A percentile compares a stretch with the other conserved stretches of the same genome.
phyloP scores from a whole-genome alignment of 78 protist genomes.

The Fonticula alba region DNA sequence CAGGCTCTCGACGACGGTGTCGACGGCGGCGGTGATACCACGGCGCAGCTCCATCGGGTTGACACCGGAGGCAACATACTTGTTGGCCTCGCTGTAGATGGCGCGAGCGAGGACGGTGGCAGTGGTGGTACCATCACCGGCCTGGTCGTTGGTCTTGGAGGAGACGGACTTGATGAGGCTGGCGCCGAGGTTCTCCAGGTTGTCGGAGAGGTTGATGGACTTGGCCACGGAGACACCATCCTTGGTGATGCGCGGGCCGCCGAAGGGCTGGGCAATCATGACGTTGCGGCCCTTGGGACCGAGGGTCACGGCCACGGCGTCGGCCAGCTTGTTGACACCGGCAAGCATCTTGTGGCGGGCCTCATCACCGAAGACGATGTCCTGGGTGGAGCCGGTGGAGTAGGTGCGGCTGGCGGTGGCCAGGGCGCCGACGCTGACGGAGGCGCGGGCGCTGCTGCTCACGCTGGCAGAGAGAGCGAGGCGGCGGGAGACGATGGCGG shows the following conservation, averaged over 20 bases:
- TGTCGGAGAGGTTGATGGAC: conserved; percentile 76
- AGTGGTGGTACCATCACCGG: conserved; percentile 97
- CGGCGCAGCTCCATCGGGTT: conserved; percentile 91
- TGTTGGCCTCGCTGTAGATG: conserved; percentile 80
- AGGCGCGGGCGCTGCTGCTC: no score
- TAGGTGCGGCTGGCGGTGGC: no score
- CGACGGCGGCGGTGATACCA: conserved; percentile 81
- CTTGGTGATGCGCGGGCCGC: conserved; percentile 96
- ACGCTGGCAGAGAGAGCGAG: no score
- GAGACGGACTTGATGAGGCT: conserved; percentile 81
- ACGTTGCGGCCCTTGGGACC: conserved; percentile 99
- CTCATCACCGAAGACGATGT: conserved; percentile 66
- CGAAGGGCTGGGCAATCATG: conserved; percentile 79
- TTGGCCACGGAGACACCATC: conserved; percentile 99
- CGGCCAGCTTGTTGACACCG: conserved; percentile 87
- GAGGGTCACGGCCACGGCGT: conserved; percentile 87
- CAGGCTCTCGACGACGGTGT: conserved; percentile 44
- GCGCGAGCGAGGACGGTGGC: conserved; percentile 92
- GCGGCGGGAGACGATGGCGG: no score
- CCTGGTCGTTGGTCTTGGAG: conserved; percentile 87
- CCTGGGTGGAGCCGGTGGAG: conserved; percentile 65
- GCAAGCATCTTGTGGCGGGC: conserved; percentile 67
- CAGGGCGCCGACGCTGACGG: no score
- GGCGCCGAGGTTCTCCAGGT: conserved; percentile 88
- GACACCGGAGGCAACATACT: conserved; percentile 88